These are phyloP conservation scores for Fusarium metavorans DNA, from an alignment of 2,329 filamentous ascomycete species.

Conservation along the genomic window DNA sequence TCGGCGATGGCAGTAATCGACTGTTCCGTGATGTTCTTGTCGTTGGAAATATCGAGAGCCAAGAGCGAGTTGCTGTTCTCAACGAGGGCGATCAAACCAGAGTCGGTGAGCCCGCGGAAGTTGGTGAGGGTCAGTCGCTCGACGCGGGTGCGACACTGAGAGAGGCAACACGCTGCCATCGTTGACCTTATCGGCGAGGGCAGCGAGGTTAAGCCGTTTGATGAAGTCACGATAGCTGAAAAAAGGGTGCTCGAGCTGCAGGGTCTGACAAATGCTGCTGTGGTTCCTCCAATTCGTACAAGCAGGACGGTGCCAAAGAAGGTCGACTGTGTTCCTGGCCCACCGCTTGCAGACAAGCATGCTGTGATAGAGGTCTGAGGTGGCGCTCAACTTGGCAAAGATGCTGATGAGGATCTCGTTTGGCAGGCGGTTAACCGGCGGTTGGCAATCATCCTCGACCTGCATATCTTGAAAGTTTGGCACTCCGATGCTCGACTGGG, in stretches of 20 bases:
- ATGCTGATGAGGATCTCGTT: conserved; percentile 95
- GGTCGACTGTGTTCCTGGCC: conserved; percentile 91
- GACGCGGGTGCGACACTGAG: conserved; percentile 85
- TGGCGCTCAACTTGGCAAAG: conserved; percentile 83
- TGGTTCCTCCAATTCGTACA: conserved; percentile 90
- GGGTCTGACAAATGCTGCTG: conserved; percentile 81
- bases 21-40: conserved; percentile 85
- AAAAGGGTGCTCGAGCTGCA: conserved; percentile 78
- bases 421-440: conserved; percentile 87
- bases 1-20: conserved; percentile 83
- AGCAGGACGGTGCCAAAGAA: conserved; percentile 93
- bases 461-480: conserved; percentile 82
- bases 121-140: conserved; percentile 94
- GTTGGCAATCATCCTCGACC: conserved; percentile 74
- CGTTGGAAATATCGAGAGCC: conserved; percentile 88
- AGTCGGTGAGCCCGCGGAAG: conserved; percentile 86
- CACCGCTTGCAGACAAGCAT: conserved; percentile 96
- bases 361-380: conserved; percentile 84
- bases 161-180: conserved; percentile 91
- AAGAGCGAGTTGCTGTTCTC: conserved; percentile 83
- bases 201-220: conserved; percentile 90
- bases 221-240: conserved; percentile 93
- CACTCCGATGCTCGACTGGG: conserved; percentile 88
- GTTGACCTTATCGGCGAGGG: conserved; percentile 79
- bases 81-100: conserved; percentile 83